Conservation (phyloP, 106 monocot genomes). For the Dendrobium nobile region DNA sequence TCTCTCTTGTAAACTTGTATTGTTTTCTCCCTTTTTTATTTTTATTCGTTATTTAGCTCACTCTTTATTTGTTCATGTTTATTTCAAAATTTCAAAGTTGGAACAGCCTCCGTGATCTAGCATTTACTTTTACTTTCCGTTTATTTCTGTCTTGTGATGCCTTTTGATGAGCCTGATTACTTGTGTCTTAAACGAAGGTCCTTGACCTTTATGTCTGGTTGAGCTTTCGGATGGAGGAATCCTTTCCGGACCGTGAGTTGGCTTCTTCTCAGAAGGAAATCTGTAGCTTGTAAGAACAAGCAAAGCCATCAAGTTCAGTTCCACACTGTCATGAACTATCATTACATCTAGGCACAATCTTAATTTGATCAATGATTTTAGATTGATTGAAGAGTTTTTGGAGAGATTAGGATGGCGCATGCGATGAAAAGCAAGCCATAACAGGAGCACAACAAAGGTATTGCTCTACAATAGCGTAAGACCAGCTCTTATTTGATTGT, state of each 20-base stretch:
- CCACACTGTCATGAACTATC: neutral
- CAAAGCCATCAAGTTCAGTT: neutral
- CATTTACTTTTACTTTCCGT: too few species aligned
- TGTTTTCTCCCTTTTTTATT: too few species aligned
- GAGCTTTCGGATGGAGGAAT: constrained; percentile 74
- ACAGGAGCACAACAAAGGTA: neutral
- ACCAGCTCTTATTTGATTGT: too few species aligned
- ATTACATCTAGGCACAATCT: neutral
- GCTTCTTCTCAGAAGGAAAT: constrained; percentile 87
- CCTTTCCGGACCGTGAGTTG: constrained; percentile 77
- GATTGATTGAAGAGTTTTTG: constrained; percentile 92
- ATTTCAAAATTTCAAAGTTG: too few species aligned
- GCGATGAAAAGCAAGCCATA: constrained; percentile 2
- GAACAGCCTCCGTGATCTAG: too few species aligned
- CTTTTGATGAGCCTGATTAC: neutral
- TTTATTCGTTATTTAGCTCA: neutral
- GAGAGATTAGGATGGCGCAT: constrained; percentile 61
- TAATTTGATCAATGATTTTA: constrained; percentile 12
- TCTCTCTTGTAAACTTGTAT: too few species aligned
- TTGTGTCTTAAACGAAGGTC: constrained; percentile 32
- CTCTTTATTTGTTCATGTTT: neutral
- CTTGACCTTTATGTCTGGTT: constrained; percentile 94
- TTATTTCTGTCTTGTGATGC: too few species aligned
- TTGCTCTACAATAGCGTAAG: neutral
- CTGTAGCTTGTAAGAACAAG: constrained; percentile 71